These are phyloP conservation scores for Cylindricascospora bacillispora DNA, from an alignment of 1,139 yeast species.

Conservation along the genomic window DNA sequence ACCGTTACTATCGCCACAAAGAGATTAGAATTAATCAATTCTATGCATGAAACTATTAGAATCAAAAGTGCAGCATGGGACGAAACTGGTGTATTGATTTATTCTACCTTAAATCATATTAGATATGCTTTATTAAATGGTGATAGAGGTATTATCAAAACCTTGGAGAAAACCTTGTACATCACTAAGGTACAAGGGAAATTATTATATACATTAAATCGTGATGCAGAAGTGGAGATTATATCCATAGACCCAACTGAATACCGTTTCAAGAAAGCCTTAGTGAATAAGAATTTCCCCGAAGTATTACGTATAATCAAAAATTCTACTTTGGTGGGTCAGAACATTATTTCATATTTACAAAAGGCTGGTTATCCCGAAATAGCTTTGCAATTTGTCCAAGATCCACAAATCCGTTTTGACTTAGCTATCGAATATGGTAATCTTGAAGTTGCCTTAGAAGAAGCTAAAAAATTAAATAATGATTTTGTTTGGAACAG, in stretches of 20 bases:
- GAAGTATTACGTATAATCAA: slow-evolving; percentile 87
- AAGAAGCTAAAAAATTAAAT: slow-evolving; percentile 73
- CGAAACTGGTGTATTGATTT: slow-evolving; percentile 79
- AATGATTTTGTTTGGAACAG: slow-evolving; percentile 64
- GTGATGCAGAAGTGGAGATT: slow-evolving; percentile 75
- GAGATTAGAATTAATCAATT: slow-evolving; percentile 63
- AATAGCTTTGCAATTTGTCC: slow-evolving; percentile 86
- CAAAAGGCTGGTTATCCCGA: slow-evolving; percentile 95
- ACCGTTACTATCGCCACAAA: slow-evolving; percentile 79
- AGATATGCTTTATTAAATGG: slow-evolving; percentile 90
- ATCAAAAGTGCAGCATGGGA: slow-evolving; percentile 98
- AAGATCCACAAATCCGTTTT: slow-evolving; percentile 91
- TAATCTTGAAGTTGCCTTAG: slow-evolving; percentile 73
- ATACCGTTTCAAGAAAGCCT: slow-evolving; percentile 87
- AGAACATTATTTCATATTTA: slow-evolving; percentile 87
- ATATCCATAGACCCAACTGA: slow-evolving; percentile 88
- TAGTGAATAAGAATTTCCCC: slow-evolving; percentile 77
- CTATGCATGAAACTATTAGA: slow-evolving; percentile 93
- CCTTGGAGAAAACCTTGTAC: slow-evolving; percentile 84
- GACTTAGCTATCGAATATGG: slow-evolving; percentile 93
- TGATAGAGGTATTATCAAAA: slow-evolving; percentile 86
- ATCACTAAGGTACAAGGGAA: slow-evolving; percentile 60
- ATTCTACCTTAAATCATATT: slow-evolving; percentile 90
- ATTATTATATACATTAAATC: slow-evolving; percentile 66
- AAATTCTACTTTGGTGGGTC: slow-evolving; percentile 88